A percentile compares a stretch with the other conserved stretches of the same genome.
Conservation (phyloP, 1,284 basidiomycete species). For the Golubevia pallescens region DNA sequence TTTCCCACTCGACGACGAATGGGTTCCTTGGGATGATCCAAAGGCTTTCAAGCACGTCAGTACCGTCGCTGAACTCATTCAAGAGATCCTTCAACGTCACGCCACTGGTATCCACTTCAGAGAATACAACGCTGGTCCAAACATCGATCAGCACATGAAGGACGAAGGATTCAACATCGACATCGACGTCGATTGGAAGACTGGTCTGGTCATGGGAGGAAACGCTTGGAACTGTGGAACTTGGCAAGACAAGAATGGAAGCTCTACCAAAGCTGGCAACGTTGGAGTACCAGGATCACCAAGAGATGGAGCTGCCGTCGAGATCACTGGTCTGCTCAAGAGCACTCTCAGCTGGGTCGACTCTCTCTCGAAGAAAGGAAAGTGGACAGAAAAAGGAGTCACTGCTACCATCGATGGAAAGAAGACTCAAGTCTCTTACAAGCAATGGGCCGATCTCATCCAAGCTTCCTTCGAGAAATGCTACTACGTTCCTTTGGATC, state of each 20-base stretch:
- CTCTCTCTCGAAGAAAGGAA: slow-evolving; percentile 72
- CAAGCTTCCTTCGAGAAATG: slow-evolving; percentile 85
- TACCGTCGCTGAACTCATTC: slow-evolving; percentile 88
- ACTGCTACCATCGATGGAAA: slow-evolving; percentile 75
- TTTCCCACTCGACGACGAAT: slow-evolving; percentile 90
- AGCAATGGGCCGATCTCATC: slow-evolving; percentile 85
- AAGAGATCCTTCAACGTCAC: slow-evolving; percentile 94
- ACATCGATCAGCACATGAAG: slow-evolving; percentile 93
- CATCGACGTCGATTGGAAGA: slow-evolving; percentile 90
- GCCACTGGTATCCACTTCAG: slow-evolving; percentile 90
- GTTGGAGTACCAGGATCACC: slow-evolving; percentile 94
- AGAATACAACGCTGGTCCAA: slow-evolving; percentile 93
- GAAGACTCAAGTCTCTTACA: slow-evolving; percentile 79
- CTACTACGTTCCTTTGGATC: slow-evolving; percentile 87
- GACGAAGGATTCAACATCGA: slow-evolving; percentile 92
- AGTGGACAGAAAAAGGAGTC: slow-evolving; percentile 90
- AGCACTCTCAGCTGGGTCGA: slow-evolving; percentile 89
- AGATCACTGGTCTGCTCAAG: slow-evolving; percentile 91
- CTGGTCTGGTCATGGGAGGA: slow-evolving; percentile 87
- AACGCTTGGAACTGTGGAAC: slow-evolving; percentile 67
- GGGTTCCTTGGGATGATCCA: slow-evolving; percentile 88
- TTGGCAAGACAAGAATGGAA: slow-evolving; percentile 60
- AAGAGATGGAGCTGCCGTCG: slow-evolving; percentile 91
- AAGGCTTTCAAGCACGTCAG: slow-evolving; percentile 68
- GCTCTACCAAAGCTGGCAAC: slow-evolving; percentile 75